Percentiles rank a stretch among this genome's conserved stretches.
These are phyloP conservation scores for Aureobasidium mangrovei DNA, from an alignment of 2,329 filamentous ascomycete genomes.

Conservation along the genomic window DNA sequence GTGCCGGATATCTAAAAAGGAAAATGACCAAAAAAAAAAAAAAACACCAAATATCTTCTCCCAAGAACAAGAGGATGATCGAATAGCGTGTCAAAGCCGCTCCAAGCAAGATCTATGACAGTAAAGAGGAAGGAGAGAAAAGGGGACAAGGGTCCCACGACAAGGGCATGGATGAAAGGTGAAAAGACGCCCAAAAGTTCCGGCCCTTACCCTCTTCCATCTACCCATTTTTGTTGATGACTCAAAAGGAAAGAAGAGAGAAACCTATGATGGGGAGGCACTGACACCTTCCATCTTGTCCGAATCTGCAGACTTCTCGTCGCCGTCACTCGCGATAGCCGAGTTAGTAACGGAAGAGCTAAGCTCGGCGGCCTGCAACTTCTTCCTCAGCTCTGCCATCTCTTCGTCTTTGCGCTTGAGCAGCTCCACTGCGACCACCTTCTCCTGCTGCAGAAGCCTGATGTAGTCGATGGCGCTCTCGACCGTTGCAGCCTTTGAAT, in stretches of 20 bases:
- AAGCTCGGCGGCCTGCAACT: conserved; percentile 4
- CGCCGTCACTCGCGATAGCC: neutral
- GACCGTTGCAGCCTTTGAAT: conserved; percentile 95
- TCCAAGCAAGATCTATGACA: no score
- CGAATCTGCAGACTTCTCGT: neutral
- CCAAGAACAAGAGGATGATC: no score
- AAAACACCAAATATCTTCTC: neutral
- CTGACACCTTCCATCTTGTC: conserved; percentile 11
- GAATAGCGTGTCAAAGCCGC: no score
- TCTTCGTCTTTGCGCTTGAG: conserved; percentile 24
- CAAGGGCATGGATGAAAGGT: no score
- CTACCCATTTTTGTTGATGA: no score
- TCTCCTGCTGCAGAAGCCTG: conserved; percentile 62
- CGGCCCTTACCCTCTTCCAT: no score
- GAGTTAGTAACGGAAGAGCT: neutral
- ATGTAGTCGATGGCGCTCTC: conserved; percentile 96
- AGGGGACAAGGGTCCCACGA: no score
- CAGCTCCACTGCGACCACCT: conserved; percentile 17
- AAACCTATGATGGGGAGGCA: neutral
- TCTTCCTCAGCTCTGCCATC: conserved; percentile 18
- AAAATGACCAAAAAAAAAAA: neutral
- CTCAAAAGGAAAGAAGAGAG: no score
- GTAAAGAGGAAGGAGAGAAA: no score
- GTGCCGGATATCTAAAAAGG: conserved; percentile 4
- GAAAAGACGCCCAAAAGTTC: no score